These are phyloP conservation scores for Mrakia hoshinonis DNA, from an alignment of 768 basidiomycete genomes.

Conservation along the genomic window DNA sequence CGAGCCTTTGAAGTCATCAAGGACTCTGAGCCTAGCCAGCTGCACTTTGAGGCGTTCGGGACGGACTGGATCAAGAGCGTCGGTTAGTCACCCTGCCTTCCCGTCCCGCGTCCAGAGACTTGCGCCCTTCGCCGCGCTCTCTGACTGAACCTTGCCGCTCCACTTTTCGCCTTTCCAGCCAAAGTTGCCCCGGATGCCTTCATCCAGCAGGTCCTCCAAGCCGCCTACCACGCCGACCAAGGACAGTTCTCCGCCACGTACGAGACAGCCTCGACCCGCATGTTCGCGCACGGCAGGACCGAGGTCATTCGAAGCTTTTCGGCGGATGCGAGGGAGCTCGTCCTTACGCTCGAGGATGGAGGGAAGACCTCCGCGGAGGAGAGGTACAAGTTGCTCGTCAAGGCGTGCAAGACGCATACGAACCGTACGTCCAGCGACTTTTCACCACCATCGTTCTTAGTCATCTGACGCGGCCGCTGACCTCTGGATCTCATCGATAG, in stretches of 20 bases:
- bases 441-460: neutral
- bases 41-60: slow-evolving; percentile 76
- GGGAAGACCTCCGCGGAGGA: slow-evolving; percentile 30
- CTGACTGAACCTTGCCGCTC: neutral
- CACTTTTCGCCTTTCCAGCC: slow-evolving; percentile 40
- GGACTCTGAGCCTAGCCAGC: slow-evolving; percentile 73
- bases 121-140: neutral
- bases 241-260: slow-evolving; percentile 77
- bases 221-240: slow-evolving; percentile 77
- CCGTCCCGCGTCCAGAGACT: neutral
- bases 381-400: slow-evolving; percentile 49
- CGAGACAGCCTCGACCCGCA: slow-evolving; percentile 80
- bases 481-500: neutral
- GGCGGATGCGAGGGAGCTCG: slow-evolving; percentile 64
- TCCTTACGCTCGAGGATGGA: slow-evolving; percentile 60
- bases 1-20: slow-evolving; percentile 55
- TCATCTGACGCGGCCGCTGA: neutral
- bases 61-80: slow-evolving; percentile 72
- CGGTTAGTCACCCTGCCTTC: slow-evolving; percentile 46
- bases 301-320: slow-evolving; percentile 79
- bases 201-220: slow-evolving; percentile 82
- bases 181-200: slow-evolving; percentile 67
- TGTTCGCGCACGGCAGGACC: slow-evolving; percentile 78
- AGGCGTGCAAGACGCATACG: slow-evolving; percentile 63
- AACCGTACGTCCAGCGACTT: slow-evolving; percentile 40